Evolutionary conservation across 2,329 filamentous ascomycete genomes (phyloP), one percentile per base, ranked within the genome.

Genomic region (Diaporthe sp.): DNA sequence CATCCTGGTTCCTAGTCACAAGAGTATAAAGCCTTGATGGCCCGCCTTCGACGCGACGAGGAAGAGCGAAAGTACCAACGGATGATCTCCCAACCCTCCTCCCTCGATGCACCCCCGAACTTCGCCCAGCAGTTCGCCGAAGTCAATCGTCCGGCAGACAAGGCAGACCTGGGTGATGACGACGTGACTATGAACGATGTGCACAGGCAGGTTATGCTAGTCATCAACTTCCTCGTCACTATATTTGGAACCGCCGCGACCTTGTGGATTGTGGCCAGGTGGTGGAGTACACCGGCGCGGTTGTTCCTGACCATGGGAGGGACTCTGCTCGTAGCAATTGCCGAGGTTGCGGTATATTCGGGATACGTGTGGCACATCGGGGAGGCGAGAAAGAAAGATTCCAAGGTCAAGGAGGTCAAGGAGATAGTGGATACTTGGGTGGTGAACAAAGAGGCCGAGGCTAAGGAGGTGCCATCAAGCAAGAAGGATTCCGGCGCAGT

Each of bases 21-120:
- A 10, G 93, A 97, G 84, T 98, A 96, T 85, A 94, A 94, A 82
- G 93, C 92, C 9, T 87, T 98, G 1, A 98, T 98, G 95, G 92
- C 92, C 32, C 92, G 93, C 22, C 91, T 99, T 27, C 94, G 95
- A 76, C 91, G 89, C 75, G 92, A 97, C 79, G 93, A 96, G 84
- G 96, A 98, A 86, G 90, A 92, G 77, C 91, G 93, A 75, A 89
- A 91, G 70, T 99, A 98, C 86, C 90, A 94, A 78, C 91, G 92
- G 80, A 95, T 98, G 92, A 85, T 93, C 68, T 92, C 92, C 76
- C 90, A 92, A 2, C 83, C 85, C 2, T 83, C 87, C 1, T 82
- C 85, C 1, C 81, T 86, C 75, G 91, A 94, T 25, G 50, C 70
- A 5, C 32, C 32, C 7, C 61, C 55, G 77, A 88, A 89, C 25